These are phyloP conservation scores for Dipteronia sinensis DNA, from an alignment of 345 rosid genomes.

Conservation along the genomic window DNA sequence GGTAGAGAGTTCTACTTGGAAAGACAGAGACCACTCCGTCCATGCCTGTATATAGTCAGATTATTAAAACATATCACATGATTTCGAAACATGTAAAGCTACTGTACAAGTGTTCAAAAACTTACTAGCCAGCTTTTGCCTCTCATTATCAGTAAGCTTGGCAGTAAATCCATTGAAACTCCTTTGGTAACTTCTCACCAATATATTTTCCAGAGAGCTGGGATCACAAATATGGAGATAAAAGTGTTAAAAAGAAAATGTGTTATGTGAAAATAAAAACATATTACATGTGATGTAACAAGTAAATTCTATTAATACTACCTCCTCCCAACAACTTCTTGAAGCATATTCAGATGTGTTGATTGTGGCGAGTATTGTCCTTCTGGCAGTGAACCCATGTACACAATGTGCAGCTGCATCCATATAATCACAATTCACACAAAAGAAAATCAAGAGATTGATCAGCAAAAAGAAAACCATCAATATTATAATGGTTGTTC, in stretches of 20 bases:
- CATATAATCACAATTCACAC: too few relatives aligned
- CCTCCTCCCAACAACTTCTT: constrained; percentile 22
- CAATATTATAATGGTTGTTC: too few relatives aligned
- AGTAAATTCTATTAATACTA: neutral
- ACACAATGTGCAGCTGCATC: constrained; percentile 36
- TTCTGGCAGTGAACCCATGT: constrained; percentile 48
- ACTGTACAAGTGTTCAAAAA: neutral
- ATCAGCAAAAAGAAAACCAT: too few relatives aligned
- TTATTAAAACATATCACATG: neutral
- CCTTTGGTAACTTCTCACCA: constrained; percentile 42
- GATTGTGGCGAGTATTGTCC: constrained; percentile 24
- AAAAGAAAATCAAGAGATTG: too few relatives aligned
- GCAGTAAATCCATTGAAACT: constrained; percentile 62
- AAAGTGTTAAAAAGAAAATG: neutral
- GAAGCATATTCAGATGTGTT: constrained; percentile 32
- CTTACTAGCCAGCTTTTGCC: constrained; percentile 36
- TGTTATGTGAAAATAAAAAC: too few relatives aligned
- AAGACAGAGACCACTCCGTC: constrained; percentile 40
- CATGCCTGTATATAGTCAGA: constrained; percentile 18
- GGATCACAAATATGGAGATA: neutral
- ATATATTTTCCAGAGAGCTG: constrained; percentile 17
- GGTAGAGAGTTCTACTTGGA: constrained; percentile 28
- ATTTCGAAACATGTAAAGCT: too few relatives aligned
- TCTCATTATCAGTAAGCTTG: constrained; percentile 39
- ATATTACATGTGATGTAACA: too few relatives aligned